phyloP scores from a whole-genome alignment of 75 land plant species.

The Selaginella tamariscina region DNA sequence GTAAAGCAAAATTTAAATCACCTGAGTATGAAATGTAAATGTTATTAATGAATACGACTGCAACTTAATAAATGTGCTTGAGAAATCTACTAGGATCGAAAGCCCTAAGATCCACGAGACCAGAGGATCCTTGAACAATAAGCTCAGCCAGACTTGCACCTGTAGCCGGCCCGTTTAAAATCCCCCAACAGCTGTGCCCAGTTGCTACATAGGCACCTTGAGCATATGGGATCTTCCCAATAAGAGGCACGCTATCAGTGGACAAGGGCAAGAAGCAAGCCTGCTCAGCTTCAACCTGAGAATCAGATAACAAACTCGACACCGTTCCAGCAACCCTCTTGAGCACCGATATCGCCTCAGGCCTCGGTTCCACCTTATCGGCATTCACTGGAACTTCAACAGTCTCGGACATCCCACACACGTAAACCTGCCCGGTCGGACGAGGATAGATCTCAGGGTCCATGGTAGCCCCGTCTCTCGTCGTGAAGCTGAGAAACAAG shows the following conservation, averaged over 20 bases:
- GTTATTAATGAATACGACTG: too few species aligned
- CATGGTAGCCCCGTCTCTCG: slow-evolving; percentile 42
- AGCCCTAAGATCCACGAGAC: slow-evolving; percentile 44
- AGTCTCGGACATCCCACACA: slow-evolving; percentile 78
- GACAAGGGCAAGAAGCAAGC: slow-evolving; percentile 85
- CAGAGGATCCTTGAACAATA: slow-evolving; percentile 51
- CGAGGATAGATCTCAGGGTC: slow-evolving; percentile 88
- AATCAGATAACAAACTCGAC: slow-evolving; percentile 53
- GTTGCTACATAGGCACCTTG: slow-evolving; percentile 69
- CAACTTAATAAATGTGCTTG: too few species aligned
- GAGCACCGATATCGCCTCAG: slow-evolving; percentile 48
- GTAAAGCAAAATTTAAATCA: too few species aligned
- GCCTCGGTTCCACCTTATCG: slow-evolving; percentile 33
- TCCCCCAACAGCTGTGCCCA: slow-evolving; percentile 96
- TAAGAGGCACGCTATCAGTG: slow-evolving; percentile 55
- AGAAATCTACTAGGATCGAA: slow-evolving; percentile 68
- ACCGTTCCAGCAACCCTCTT: slow-evolving; percentile 49
- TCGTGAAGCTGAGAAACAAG: slow-evolving; percentile 53
- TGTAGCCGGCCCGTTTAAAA: slow-evolving; percentile 84
- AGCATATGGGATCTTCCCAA: slow-evolving; percentile 61
- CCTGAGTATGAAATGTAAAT: too few species aligned
- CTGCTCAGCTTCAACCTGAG: slow-evolving; percentile 54
- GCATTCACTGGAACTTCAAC: slow-evolving; percentile 62
- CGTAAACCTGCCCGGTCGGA: slow-evolving; percentile 82
- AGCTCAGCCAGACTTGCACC: slow-evolving; percentile 81